Evolutionary conservation across 352 stramenopile species (phyloP).

Genomic region (Elongisporangium prolatum): DNA sequence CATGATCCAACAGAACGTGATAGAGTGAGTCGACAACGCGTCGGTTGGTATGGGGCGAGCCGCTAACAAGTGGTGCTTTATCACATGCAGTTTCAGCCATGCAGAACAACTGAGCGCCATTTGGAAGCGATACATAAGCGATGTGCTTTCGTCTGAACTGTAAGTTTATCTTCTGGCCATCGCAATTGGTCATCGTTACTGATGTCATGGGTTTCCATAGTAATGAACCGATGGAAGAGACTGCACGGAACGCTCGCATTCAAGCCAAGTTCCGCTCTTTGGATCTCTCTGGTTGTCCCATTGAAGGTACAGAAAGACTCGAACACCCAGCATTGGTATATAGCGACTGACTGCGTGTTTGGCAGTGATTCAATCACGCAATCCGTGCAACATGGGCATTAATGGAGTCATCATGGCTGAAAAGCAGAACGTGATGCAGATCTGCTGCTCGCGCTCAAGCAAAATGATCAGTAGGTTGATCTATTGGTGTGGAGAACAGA

Average conservation of each 20-base stretch:
- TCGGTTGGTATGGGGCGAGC: not conserved
- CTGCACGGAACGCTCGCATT: slow-evolving; percentile 18
- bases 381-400: slow-evolving; percentile 49
- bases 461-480: slow-evolving; percentile 50
- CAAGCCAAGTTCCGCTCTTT: slow-evolving; percentile 52
- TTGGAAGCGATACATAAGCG: slow-evolving; percentile 54
- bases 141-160: slow-evolving; percentile 23
- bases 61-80: not conserved
- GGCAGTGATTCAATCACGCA: slow-evolving; percentile 49
- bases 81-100: slow-evolving; percentile 23
- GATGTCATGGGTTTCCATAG: too few species aligned
- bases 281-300: slow-evolving; percentile 62
- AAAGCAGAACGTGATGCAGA: slow-evolving; percentile 51
- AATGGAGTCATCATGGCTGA: slow-evolving; percentile 62
- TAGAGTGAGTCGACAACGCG: not conserved
- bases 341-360: not conserved
- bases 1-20: slow-evolving; percentile 39
- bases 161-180: too few species aligned
- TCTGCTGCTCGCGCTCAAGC: slow-evolving; percentile 32
- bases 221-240: slow-evolving; percentile 10
- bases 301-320: slow-evolving; percentile 40
- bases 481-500: not conserved
- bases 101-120: slow-evolving; percentile 61
- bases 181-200: too few species aligned
- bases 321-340: not conserved